These are phyloP conservation scores for Starmerella tilneyi DNA, from an alignment of 805 yeast genomes.

Conservation along the genomic window DNA sequence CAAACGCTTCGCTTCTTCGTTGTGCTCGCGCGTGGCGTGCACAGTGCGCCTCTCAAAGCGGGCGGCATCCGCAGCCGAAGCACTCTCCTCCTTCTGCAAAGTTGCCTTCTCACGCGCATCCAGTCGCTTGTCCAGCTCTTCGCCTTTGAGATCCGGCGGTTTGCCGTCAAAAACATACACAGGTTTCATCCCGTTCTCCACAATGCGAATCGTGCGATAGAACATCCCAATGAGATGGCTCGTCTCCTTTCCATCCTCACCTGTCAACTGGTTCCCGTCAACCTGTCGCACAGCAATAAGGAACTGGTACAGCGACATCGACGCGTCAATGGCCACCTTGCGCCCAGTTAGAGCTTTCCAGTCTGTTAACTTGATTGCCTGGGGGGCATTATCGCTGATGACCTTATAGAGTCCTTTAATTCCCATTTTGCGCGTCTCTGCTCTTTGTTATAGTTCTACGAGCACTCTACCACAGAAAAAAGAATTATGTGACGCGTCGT, in stretches of 20 bases:
- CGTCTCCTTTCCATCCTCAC: conserved; percentile 81
- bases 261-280: conserved; percentile 88
- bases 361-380: conserved; percentile 63
- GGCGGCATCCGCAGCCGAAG: conserved; percentile 65
- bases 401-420: conserved; percentile 61
- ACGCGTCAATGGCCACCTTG: conserved; percentile 82
- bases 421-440: conserved; percentile 27
- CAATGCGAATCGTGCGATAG: conserved; percentile 81
- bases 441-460: too few species aligned
- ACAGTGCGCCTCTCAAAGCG: conserved; percentile 80
- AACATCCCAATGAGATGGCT: conserved; percentile 93
- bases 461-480: not conserved
- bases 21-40: conserved; percentile 77
- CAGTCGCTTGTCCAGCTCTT: conserved; percentile 79
- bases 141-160: conserved; percentile 89
- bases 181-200: conserved; percentile 91
- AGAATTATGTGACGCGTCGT: not conserved
- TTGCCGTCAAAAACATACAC: conserved; percentile 95
- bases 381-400: conserved; percentile 81
- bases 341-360: conserved; percentile 83
- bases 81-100: conserved; percentile 60
- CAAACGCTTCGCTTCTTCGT: conserved; percentile 81
- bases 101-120: conserved; percentile 75
- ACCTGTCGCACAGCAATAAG: conserved; percentile 92
- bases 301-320: conserved; percentile 94